These are phyloP conservation scores for Plasmodium malariae DNA, from an alignment of 169 alveolate genomes.

Conservation along the genomic window DNA sequence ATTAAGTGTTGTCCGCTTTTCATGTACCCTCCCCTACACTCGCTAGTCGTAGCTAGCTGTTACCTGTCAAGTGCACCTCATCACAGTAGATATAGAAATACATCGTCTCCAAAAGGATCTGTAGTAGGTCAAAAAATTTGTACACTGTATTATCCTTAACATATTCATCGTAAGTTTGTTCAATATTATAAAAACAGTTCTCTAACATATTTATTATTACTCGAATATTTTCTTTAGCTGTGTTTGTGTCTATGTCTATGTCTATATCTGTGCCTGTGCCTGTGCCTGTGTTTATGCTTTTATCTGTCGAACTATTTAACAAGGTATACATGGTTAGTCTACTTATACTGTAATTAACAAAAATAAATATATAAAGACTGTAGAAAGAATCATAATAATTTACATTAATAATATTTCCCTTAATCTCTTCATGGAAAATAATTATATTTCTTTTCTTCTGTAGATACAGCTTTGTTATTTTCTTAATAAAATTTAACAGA, in stretches of 20 bases:
- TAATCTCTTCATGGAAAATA: conserved; percentile 2
- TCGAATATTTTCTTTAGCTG: neutral
- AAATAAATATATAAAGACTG: conserved; percentile 20
- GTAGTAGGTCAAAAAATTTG: conserved; percentile 26
- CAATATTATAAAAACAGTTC: conserved; percentile 13
- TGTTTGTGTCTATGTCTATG: too few species aligned
- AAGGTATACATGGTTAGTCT: conserved; percentile 37
- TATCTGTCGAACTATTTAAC: conserved; percentile 14
- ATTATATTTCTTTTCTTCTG: conserved; percentile 23
- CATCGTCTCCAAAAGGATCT: conserved; percentile 20
- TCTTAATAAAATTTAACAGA: neutral
- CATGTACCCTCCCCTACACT: too few species aligned
- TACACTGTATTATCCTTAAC: neutral
- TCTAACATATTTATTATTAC: conserved; percentile 5
- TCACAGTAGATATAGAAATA: conserved; percentile 16
- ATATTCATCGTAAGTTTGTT: neutral
- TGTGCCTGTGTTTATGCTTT: too few species aligned
- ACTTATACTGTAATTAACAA: conserved; percentile 47
- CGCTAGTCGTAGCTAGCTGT: neutral
- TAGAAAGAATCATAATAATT: neutral
- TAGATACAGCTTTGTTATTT: conserved; percentile 15
- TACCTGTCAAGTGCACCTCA: conserved; percentile 50
- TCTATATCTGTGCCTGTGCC: too few species aligned
- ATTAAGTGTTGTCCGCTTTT: neutral
- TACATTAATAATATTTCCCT: neutral